Base-by-base conservation (phyloP, 1,284 basidiomycete species). In the Leccinum fallax region DNA sequence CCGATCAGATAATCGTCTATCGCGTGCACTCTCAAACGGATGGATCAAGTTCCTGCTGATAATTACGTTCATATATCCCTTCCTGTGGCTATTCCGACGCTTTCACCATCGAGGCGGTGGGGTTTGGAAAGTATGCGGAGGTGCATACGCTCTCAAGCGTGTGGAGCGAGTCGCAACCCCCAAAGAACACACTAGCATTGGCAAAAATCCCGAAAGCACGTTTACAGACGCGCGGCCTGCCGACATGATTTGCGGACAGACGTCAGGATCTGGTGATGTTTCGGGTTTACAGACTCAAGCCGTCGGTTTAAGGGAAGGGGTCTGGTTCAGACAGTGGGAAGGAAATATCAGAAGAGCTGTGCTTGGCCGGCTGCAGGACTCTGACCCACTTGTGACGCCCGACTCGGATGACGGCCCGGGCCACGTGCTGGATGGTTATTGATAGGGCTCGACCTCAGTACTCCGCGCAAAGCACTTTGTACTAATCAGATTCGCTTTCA, bases 321-420 rank as follows among this genome's bases (percentile, higher is more conserved):
- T 88, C 65, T 94, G 90, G 90, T 90, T 92, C 74, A 82, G 82
- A 69, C 79, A 80, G 57, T 93, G 92, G 90, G 88, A 93, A 67
- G 80, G 80, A 40, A 80, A 84, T 3, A 91, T 94, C 57, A 76
- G 76, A 60, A 80, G 81, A 59, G 85, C 81, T 0, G 84, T 87
- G 5, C 64, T 77, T 16, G 77, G 72, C 53, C 69, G 72, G 30
- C 43, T 79, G 59, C 70, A 65, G 58, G 66, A 67, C 8, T 60
- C 61, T 34, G 67, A 69, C 10, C 73, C 77, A 7, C 64, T 80
- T 58, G 64, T 66, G 26, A 36, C 51, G n/a, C 62, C 59, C 11
- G 68, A 34, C 30, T 32, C 30, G 10, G 10, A 75, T 59, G 62
- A 52, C 34, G 57, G 52, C 28, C 57, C 24, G 24, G 57, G 52